phyloP scores from a whole-genome alignment of 208 protist species.

The Acanthamoeba triangularis region DNA sequence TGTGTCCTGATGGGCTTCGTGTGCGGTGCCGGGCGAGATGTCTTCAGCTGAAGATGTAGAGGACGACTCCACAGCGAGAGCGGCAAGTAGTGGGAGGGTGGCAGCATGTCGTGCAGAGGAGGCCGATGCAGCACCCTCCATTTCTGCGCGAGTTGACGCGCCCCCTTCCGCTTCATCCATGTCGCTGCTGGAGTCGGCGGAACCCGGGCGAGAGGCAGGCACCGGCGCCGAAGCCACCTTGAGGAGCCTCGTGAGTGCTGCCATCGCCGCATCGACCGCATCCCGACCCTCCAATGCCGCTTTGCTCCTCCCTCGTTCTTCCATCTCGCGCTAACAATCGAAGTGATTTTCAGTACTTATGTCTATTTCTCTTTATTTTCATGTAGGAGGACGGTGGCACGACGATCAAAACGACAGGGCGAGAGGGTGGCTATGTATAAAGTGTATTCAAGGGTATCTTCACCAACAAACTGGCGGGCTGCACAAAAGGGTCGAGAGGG shows the following conservation, averaged over 20 bases:
- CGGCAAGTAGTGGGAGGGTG: background rate
- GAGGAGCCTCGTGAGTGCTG: background rate
- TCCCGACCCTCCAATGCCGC: background rate
- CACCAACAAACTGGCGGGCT: no score
- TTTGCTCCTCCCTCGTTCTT: background rate
- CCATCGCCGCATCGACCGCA: slow-evolving; percentile 3
- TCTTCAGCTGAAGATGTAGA: background rate
- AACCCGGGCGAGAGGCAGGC: background rate
- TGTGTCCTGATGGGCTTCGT: background rate
- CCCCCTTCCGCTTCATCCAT: no score
- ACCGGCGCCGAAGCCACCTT: background rate
- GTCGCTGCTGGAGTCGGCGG: background rate
- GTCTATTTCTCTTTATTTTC: no score
- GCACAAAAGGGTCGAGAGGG: no score
- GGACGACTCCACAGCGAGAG: background rate
- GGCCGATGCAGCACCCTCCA: background rate
- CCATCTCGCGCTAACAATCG: no score
- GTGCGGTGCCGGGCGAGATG: background rate
- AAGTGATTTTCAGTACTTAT: no score
- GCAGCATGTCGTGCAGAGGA: background rate
- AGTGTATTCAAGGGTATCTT: no score
- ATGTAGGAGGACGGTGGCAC: no score
- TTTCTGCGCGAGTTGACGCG: background rate
- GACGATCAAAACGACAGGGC: no score
- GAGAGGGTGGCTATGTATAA: no score